A percentile compares a stretch with the other conserved stretches of the same genome.
Conservation (phyloP, 176 grass and related monocot species). For the bread wheat (Triticum aestivum) region DNA sequence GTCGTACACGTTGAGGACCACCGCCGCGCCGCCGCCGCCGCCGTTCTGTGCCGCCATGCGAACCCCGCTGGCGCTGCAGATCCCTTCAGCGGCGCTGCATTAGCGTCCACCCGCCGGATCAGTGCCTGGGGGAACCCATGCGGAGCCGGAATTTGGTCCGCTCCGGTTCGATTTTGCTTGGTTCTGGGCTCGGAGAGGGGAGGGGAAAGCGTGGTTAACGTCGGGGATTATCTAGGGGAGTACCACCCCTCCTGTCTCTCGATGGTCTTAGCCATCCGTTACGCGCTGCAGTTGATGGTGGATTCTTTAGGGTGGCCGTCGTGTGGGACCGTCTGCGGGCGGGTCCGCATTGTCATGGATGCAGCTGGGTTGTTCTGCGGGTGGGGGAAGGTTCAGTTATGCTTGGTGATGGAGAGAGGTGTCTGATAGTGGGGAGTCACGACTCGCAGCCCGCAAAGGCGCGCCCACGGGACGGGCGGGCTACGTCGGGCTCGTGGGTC, state of each 20-base stretch:
- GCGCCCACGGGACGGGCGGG: not conserved
- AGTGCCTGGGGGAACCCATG: not conserved
- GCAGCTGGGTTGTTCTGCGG: fast-evolving
- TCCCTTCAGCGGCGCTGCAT: slow-evolving; percentile 8
- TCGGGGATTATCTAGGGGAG: not conserved
- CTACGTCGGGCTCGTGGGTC: not conserved
- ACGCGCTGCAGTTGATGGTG: not conserved
- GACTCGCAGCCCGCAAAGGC: not conserved
- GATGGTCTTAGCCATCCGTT: not conserved
- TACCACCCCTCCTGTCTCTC: not conserved
- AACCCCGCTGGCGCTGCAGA: slow-evolving; percentile 22
- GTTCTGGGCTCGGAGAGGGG: not conserved
- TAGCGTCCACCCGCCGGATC: not conserved
- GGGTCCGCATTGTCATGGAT: not conserved
- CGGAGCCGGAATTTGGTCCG: not conserved
- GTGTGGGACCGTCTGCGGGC: fast-evolving
- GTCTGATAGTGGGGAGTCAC: slow-evolving; percentile 12
- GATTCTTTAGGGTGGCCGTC: fast-evolving
- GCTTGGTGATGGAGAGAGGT: slow-evolving; percentile 12
- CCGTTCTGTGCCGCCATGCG: slow-evolving; percentile 33
- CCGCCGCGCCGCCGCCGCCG: slow-evolving; percentile 25
- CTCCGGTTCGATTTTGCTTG: slow-evolving; percentile 21
- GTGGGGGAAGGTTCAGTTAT: not conserved
- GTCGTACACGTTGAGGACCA: slow-evolving; percentile 77
- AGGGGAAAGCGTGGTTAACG: slow-evolving; percentile 10